Percentiles rank a stretch among this genome's conserved stretches.
Conservation (phyloP, 345 rosid genomes). For the Gossypium turneri region DNA sequence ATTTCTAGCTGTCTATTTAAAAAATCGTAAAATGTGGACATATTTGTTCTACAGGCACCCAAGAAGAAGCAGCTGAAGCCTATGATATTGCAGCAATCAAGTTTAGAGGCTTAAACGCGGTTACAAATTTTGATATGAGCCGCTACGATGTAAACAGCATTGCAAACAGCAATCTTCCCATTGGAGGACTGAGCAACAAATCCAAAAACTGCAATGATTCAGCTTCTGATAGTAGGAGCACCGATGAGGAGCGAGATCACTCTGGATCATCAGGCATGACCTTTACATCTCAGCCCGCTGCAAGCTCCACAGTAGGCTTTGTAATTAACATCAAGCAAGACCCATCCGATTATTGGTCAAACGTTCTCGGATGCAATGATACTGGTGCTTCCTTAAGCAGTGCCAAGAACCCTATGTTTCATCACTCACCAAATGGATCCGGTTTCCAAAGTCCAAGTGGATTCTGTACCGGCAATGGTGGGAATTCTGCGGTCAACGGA, state of each 20-base stretch:
- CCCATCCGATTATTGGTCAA: conserved; percentile 62
- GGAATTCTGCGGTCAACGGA: conserved; percentile 19
- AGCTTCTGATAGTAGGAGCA: conserved; percentile 41
- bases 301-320: conserved; percentile 41
- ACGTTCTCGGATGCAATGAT: conserved; percentile 43
- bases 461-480: conserved; percentile 32
- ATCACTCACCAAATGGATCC: conserved; percentile 11
- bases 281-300: conserved; percentile 36
- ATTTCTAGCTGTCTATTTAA: not conserved
- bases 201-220: conserved; percentile 46
- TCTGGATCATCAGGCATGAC: conserved; percentile 40
- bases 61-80: conserved; percentile 98
- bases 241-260: conserved; percentile 40
- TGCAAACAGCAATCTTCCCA: conserved; percentile 74
- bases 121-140: conserved; percentile 89
- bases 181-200: conserved; percentile 58
- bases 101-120: conserved; percentile 84
- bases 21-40: conserved; percentile 6
- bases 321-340: conserved; percentile 65
- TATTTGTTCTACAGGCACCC: conserved; percentile 49
- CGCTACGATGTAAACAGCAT: conserved; percentile 91
- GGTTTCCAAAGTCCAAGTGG: conserved; percentile 20
- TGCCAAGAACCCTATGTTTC: conserved; percentile 21
- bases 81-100: conserved; percentile 97
- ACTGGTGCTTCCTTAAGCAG: not conserved